Evolutionary conservation across 352 stramenopile species (phyloP).

Genomic region (Phytophthora sojae): DNA sequence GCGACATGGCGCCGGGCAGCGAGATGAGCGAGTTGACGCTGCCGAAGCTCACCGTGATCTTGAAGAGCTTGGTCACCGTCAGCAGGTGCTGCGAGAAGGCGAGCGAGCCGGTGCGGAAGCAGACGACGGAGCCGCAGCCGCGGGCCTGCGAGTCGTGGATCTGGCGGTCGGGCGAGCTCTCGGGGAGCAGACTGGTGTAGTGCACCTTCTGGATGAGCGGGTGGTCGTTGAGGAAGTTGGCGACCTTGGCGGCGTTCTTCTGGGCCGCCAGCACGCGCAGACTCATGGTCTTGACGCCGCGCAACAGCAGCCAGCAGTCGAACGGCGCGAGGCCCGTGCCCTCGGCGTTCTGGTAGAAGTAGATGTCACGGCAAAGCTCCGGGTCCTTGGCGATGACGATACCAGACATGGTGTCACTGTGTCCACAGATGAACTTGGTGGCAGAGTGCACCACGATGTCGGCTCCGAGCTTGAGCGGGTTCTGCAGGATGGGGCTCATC

Average conservation of each 20-base stretch:
- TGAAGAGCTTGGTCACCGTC: slow-evolving; percentile 93
- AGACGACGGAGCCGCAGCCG: slow-evolving; percentile 90
- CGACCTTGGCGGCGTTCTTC: slow-evolving; percentile 91
- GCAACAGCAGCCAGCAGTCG: slow-evolving; percentile 90
- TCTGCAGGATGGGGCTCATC: slow-evolving; percentile 96
- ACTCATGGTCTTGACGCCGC: slow-evolving; percentile 92
- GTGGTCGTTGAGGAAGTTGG: slow-evolving; percentile 90
- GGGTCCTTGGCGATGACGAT: slow-evolving; percentile 90
- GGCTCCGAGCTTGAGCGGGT: slow-evolving; percentile 93
- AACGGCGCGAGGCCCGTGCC: slow-evolving; percentile 91
- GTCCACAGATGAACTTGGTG: slow-evolving; percentile 98
- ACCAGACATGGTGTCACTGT: slow-evolving; percentile 97
- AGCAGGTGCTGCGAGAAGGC: slow-evolving; percentile 92
- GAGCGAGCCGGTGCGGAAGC: slow-evolving; percentile 89
- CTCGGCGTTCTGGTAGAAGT: slow-evolving; percentile 93
- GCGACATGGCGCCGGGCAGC: slow-evolving; percentile 95
- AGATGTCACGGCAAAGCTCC: slow-evolving; percentile 83
- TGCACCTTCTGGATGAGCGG: slow-evolving; percentile 84
- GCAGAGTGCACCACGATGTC: slow-evolving; percentile 97
- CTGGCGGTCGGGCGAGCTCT: slow-evolving; percentile 63
- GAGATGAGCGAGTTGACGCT: slow-evolving; percentile 94
- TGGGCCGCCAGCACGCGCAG: slow-evolving; percentile 84
- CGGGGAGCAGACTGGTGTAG: slow-evolving; percentile 92
- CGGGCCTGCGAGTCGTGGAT: slow-evolving; percentile 90
- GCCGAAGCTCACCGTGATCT: slow-evolving; percentile 95